A percentile compares a stretch with the other conserved stretches of the same genome.
These are phyloP conservation scores for Paracorniculantispora psalliotae DNA, from an alignment of 2,329 filamentous ascomycete genomes.

Conservation along the genomic window DNA sequence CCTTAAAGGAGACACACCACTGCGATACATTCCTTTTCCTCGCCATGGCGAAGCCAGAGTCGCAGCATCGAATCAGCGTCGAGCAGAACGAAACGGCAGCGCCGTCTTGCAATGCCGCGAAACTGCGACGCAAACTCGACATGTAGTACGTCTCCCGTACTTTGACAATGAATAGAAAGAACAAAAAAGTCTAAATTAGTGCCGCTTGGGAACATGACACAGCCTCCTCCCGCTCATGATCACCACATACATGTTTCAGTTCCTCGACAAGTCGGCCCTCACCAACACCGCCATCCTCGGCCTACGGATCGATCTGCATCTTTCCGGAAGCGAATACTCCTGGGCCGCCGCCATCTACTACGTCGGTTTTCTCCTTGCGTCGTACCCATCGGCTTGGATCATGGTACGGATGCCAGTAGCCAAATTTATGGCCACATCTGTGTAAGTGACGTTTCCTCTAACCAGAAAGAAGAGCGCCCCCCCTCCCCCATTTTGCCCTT, in stretches of 20 bases:
- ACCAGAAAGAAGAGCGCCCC: background rate
- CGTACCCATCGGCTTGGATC: slow-evolving; percentile 22
- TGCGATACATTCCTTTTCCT: too few relatives aligned
- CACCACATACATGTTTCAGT: slow-evolving; percentile 54
- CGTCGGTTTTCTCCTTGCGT: slow-evolving; percentile 41
- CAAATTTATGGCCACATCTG: slow-evolving; percentile 22
- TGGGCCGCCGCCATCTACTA: slow-evolving; percentile 49
- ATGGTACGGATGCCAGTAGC: slow-evolving; percentile 24
- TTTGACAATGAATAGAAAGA: too few relatives aligned
- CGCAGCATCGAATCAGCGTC: too few relatives aligned
- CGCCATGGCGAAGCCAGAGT: too few relatives aligned
- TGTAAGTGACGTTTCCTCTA: slow-evolving; percentile 18
- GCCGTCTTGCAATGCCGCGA: too few relatives aligned
- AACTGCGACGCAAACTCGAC: too few relatives aligned
- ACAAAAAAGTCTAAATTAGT: too few relatives aligned
- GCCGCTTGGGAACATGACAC: too few relatives aligned
- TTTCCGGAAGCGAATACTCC: slow-evolving; percentile 46
- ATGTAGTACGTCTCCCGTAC: too few relatives aligned
- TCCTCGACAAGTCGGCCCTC: slow-evolving; percentile 54
- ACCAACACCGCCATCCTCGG: slow-evolving; percentile 49
- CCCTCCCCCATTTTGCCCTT: too few relatives aligned
- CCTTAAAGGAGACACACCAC: too few relatives aligned
- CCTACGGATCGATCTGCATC: slow-evolving; percentile 37
- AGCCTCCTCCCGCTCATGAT: slow-evolving; percentile 49
- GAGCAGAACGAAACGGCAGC: too few relatives aligned